Base-by-base conservation (phyloP, 2,329 filamentous ascomycete species). In the Lasiodiplodia citricola region DNA sequence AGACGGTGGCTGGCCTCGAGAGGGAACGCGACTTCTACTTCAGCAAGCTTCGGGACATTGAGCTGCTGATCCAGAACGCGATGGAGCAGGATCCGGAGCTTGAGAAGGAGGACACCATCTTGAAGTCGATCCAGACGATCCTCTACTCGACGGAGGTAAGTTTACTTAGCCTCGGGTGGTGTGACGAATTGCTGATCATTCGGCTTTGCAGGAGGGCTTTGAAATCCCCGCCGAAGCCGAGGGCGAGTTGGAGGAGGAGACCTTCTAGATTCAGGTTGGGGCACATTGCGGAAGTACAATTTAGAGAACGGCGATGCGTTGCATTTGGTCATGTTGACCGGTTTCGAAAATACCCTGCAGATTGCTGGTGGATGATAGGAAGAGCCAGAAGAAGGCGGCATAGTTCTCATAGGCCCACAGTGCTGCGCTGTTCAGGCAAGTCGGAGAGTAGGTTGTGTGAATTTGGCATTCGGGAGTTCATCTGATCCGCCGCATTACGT, bases 11-110 rank as follows among this genome's bases (percentile, higher is more conserved):
- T 14, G 96, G 96, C 1, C 86, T 99, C 52, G 96, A 99, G 86
- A 91, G 96, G 75, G 96, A 99, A 85, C 88, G 96, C 62, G 96
- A 99, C 80, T 99, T 99, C 80, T 99, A 99, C 86, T 99, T 99
- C 83, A 96, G 93, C 87, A 99, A 99, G 86, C 87, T 99, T 72
- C 88, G 96, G 70, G 96, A 99, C 79, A 99, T 99, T 74, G 96
- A 99, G 83, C 85, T 99, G 72, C 84, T 99, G 75, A 88, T 99
- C 67, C 96, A 99, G 84, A 92, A 93, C 76, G 94, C 94, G 13
- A 91, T 96, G 77, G 96, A 99, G 74, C 92, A 93, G 71, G 92
- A 97, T 73, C 94, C 94, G 0, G 91, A 97, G 82, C 83, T 98
- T 64, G 96, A 97, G 83, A 95, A 96, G 87, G 92, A 97, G 70